Evolutionary conservation across 148 eudicot species (phyloP).

Genomic region (Mesembryanthemum crystallinum): DNA sequence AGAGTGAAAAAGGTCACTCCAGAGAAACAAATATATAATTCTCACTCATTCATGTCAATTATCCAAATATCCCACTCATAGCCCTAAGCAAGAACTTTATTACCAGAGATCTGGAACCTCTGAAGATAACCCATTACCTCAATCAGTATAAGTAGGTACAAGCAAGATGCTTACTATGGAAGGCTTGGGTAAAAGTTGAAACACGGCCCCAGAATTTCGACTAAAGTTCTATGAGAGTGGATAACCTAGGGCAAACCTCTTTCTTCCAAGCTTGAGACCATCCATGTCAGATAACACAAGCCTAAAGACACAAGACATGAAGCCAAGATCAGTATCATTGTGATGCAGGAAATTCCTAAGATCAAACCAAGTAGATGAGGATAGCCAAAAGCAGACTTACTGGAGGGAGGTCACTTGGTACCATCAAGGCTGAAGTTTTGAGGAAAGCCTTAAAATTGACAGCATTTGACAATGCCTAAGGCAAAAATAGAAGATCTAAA

Average conservation of each 20-base stretch:
- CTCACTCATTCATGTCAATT: neutral
- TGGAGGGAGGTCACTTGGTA: slow-evolving; percentile 32
- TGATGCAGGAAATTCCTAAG: slow-evolving; percentile 36
- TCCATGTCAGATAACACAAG: slow-evolving; percentile 27
- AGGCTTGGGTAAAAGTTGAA: neutral
- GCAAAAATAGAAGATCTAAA: slow-evolving; percentile 37
- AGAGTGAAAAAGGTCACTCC: neutral
- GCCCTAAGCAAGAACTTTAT: neutral
- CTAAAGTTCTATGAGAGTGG: slow-evolving; percentile 21
- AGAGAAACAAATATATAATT: neutral
- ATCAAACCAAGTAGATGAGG: slow-evolving; percentile 31
- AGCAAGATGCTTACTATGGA: neutral
- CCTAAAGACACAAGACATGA: slow-evolving; percentile 45
- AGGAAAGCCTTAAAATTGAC: slow-evolving; percentile 33
- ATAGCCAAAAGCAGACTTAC: slow-evolving; percentile 50
- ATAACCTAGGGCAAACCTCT: slow-evolving; percentile 34
- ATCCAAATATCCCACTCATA: neutral
- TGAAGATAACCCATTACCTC: neutral
- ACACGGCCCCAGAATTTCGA: neutral
- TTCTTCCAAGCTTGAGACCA: slow-evolving; percentile 33
- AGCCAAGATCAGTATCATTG: slow-evolving; percentile 40
- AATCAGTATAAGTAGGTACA: neutral
- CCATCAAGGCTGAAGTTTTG: slow-evolving; percentile 34
- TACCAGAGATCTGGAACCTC: neutral
- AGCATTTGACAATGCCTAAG: slow-evolving; percentile 40